These are phyloP conservation scores for Ambrosia hybrid DNA, from an alignment of 140 eudicot genomes.

Conservation along the genomic window DNA sequence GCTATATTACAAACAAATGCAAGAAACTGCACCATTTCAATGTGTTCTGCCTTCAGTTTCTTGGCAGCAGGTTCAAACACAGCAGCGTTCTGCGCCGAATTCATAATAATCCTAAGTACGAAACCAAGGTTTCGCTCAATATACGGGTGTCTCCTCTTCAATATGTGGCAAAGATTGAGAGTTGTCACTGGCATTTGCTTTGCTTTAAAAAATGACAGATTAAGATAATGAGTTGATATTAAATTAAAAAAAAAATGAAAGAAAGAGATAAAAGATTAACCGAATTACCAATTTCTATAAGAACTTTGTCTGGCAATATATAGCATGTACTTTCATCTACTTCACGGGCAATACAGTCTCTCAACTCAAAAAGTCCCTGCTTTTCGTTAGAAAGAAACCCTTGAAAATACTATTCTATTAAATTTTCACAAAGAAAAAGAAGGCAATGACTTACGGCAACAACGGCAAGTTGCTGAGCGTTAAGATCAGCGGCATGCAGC, in stretches of 20 bases:
- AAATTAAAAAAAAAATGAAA: background rate
- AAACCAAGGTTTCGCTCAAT: constrained; percentile 87
- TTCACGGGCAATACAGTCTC: constrained; percentile 83
- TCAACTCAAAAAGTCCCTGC: constrained; percentile 92
- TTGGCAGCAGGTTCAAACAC: constrained; percentile 69
- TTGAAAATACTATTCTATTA: background rate
- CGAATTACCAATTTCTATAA: constrained; percentile 75
- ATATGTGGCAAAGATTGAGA: constrained; percentile 54
- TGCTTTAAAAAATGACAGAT: constrained; percentile 48
- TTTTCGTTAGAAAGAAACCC: constrained; percentile 11
- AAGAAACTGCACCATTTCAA: constrained; percentile 46
- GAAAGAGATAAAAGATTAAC: background rate
- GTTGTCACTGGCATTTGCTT: constrained; percentile 92
- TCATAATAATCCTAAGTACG: constrained; percentile 76
- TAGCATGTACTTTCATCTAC: constrained; percentile 99
- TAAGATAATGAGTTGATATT: constrained; percentile 11
- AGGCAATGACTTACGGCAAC: constrained; percentile 65
- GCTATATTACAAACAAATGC: background rate
- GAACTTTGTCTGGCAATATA: constrained; percentile 84
- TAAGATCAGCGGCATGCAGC: constrained; percentile 64
- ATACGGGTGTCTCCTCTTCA: constrained; percentile 74
- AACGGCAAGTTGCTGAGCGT: constrained; percentile 83
- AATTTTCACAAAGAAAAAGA: background rate
- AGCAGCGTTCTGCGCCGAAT: constrained; percentile 69
- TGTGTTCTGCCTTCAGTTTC: constrained; percentile 59